Base-by-base conservation (phyloP, 495 filamentous ascomycete genomes). In the Halenospora varia region DNA sequence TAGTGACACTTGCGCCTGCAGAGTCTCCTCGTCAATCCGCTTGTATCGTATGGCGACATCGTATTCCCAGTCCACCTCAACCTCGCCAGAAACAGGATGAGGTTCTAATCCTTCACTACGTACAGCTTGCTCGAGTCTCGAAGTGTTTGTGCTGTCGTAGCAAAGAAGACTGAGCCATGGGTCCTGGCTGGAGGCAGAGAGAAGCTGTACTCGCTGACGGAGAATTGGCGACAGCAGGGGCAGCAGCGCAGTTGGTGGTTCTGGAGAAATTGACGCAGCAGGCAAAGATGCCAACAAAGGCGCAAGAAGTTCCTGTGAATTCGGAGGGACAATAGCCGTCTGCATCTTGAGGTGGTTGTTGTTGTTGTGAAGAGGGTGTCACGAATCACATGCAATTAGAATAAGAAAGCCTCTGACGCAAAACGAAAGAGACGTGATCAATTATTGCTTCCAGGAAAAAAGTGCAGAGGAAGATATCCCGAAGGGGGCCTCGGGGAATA, bases 101-200 rank as follows among this genome's bases (percentile, higher is more conserved):
- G 90, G 89, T 64, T 96, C 89, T 42, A 96, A 83, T 23, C 72
- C 75, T 26, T 89, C 81, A 25, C 77, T 79, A 61, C 83, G 78
- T 20, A 93, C 80, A 26, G 89, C 73, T 15, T 76, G 73, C 10
- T 80, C 80, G 15, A 98, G 78, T 55, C 76, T 81, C 25, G 88
- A 74, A 2, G 87, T 90, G 52, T 85, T 85, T 11, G 76, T 69
- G 0, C 76, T 54, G 54, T 92, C 86, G 83, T 95, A 98, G 64
- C 84, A 91, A n/a, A 98, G 80, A n/a, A 96, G 73, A 1, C 83
- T 78, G 9, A 97, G 84, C 94, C 94, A 98, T 59, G 89, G 88
- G 18, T 93, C 88, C 1, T 78, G 74, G 50, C 81, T 75, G 22
- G 85, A 81, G 0, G 77, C 70, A 40, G 85, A 82, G 53, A 97